Evolutionary conservation across 176 grass and related monocot genomes (phyloP).

Genomic region (Coix lacrymajobi): DNA sequence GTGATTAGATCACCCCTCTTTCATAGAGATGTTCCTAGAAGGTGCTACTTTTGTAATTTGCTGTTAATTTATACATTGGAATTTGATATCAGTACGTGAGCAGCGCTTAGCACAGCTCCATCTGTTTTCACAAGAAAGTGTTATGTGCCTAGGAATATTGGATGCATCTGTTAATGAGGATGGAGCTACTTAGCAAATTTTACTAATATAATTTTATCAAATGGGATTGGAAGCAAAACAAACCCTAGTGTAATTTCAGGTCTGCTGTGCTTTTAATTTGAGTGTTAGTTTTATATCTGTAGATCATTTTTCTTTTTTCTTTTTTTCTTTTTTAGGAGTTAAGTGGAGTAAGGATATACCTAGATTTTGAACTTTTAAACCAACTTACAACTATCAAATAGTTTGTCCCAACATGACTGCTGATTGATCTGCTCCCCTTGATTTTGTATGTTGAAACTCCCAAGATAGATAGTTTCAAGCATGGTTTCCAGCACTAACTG

Average conservation of each 20-base stretch:
- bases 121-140: constrained; percentile 6
- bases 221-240: not conserved
- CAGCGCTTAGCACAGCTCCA: not conserved
- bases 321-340: not conserved
- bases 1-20: not conserved
- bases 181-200: constrained; percentile 1
- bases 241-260: constrained; percentile 2
- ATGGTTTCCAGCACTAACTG: not conserved
- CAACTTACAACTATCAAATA: not conserved
- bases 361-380: not conserved
- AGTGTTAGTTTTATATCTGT: not conserved
- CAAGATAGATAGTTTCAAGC: not conserved
- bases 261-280: not conserved
- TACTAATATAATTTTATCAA: constrained; percentile 2
- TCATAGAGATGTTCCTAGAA: not conserved
- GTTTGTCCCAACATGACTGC: not conserved
- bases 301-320: not conserved
- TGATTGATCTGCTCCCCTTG: not conserved
- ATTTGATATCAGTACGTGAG: not conserved
- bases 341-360: not conserved
- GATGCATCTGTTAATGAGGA: not conserved
- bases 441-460: not conserved
- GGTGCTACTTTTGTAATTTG: not conserved
- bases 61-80: not conserved
- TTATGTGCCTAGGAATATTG: not conserved